Evolutionary conservation across 441 rosid genomes (phyloP), one percentile per base, ranked within the genome.

Genomic region (Isatis lusitanica): DNA sequence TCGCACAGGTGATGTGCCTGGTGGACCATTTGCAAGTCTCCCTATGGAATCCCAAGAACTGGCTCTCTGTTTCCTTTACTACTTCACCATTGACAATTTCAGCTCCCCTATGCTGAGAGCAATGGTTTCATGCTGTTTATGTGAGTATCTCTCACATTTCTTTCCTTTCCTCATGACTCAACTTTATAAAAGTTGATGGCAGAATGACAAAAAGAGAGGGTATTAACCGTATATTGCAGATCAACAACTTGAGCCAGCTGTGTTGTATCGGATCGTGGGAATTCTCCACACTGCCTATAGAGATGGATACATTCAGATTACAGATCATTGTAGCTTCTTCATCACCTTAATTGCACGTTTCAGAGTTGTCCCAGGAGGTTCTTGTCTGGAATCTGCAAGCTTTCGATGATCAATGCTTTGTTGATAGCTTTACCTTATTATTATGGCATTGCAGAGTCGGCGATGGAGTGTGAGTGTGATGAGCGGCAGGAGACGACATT

Each of bases 11-110:
- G 79, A 78, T 11, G 59, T 78, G 63, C 17, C 39, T 51, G 79
- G 77, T 80, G 97, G 98, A 67, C 88, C 93, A 73, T 92, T 94
- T 83, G 48, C 82, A 39, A 85, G 78, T 74, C 94, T 94, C 75
- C 82, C 90, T n/a, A 62, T 73, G 78, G 90, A 85, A 78, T 74
- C 75, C 68, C 98, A 92, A 83, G 94, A 90, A 69, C 79, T 89
- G 50, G 73, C 96, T 30, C 63, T 89, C 52, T 81, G 81, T 70
- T 81, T 90, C 83, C 90, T 92, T 47, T 85, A 82, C 78, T 94
- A 89, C 78, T 92, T 90, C 75, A 81, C 44, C 64, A 63, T 44
- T 2, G 75, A 93, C 40, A 77, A 73, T 60, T 68, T 92, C 78
- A 85, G 84, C 63, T 67, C 81, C 30, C 39, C 39, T 70, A 50